Evolutionary conservation across 768 basidiomycete species (phyloP).

Genomic region (Pleurotus giganteus): DNA sequence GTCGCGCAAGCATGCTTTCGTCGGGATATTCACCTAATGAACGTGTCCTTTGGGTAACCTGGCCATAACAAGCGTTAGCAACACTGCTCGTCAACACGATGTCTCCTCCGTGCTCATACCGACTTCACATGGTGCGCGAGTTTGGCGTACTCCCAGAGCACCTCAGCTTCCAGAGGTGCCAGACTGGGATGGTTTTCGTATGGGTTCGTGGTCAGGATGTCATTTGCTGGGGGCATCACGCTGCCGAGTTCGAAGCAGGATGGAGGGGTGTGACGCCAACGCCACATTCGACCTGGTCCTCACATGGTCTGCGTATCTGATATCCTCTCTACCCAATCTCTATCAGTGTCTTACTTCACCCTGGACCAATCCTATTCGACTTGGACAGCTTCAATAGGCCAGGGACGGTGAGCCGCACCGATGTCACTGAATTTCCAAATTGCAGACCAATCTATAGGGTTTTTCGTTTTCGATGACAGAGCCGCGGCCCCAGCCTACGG

Average conservation of each 20-base stretch:
- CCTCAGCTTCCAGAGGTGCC: constrained; percentile 67
- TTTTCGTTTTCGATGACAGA: too few relatives aligned
- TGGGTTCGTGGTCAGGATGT: constrained; percentile 62
- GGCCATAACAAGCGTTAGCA: not conserved
- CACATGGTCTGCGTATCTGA: too few relatives aligned
- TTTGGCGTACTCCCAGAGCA: constrained; percentile 93
- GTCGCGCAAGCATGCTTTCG: constrained; percentile 66
- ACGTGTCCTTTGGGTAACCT: constrained; percentile 72
- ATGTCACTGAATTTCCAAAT: too few relatives aligned
- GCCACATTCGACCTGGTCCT: too few relatives aligned
- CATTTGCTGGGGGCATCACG: constrained; percentile 24
- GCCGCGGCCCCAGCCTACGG: too few relatives aligned
- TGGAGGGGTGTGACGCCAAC: too few relatives aligned
- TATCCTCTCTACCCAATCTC: not conserved
- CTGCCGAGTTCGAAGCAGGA: not conserved
- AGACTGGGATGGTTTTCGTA: constrained; percentile 71
- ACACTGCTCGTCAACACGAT: not conserved
- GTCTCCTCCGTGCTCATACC: constrained; percentile 42
- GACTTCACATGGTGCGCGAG: constrained; percentile 76
- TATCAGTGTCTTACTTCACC: not conserved
- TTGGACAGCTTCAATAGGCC: too few relatives aligned
- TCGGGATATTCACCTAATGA: constrained; percentile 75
- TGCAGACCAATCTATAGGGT: too few relatives aligned
- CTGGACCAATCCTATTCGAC: too few relatives aligned
- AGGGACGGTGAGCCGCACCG: too few relatives aligned